These are phyloP conservation scores for Podaxis mareebaensis DNA, from an alignment of 768 basidiomycete species.

Conservation along the genomic window DNA sequence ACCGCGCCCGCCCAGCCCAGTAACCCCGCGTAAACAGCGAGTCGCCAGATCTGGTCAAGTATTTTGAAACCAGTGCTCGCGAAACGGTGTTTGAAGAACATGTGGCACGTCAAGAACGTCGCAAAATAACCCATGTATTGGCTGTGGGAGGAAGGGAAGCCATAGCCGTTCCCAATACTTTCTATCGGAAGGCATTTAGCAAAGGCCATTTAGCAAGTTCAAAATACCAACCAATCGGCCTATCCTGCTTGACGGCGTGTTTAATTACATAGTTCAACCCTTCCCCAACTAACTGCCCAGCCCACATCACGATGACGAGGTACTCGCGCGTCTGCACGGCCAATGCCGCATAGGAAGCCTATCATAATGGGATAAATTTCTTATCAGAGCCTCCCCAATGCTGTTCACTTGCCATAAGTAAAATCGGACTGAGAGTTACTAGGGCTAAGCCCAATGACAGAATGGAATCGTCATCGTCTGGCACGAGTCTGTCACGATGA, in stretches of 20 bases:
- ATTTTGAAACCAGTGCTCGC: conserved; percentile 47
- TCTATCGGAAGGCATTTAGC: conserved; percentile 32
- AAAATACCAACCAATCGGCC: conserved; percentile 57
- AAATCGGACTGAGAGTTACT: conserved; percentile 67
- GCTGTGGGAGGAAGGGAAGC: conserved; percentile 87
- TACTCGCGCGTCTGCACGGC: conserved; percentile 77
- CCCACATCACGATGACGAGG: conserved; percentile 82
- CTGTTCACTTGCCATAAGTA: conserved; percentile 58
- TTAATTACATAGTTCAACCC: conserved; percentile 71
- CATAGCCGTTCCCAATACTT: conserved; percentile 70
- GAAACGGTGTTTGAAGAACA: conserved; percentile 71
- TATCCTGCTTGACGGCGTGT: conserved; percentile 61
- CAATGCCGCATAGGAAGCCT: conserved; percentile 81
- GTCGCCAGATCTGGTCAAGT: conserved; percentile 54
- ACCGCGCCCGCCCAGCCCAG: conserved; percentile 61
- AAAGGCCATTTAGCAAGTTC: background rate
- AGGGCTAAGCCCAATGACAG: conserved; percentile 60
- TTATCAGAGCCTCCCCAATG: background rate
- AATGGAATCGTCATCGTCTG: conserved; percentile 64
- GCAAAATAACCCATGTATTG: conserved; percentile 91
- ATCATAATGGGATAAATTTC: background rate
- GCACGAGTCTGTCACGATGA: conserved; percentile 7
- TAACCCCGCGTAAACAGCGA: conserved; percentile 48
- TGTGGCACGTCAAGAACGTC: conserved; percentile 72
- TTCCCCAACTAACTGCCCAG: conserved; percentile 75